These are phyloP conservation scores for Magnolia changhungtana DNA, from an alignment of 164 flowering plant genomes.

Conservation along the genomic window DNA sequence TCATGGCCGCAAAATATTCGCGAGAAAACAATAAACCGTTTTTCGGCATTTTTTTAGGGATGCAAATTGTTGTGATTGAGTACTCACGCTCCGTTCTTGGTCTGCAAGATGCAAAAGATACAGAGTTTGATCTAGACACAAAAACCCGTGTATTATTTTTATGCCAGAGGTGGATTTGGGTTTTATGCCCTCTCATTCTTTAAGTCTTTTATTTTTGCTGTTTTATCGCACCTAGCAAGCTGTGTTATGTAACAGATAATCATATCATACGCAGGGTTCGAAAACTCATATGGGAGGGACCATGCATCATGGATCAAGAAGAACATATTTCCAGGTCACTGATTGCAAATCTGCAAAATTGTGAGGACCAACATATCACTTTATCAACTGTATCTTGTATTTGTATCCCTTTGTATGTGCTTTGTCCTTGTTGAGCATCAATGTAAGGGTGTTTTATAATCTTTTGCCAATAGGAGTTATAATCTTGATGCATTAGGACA, in stretches of 20 bases:
- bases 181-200: neutral
- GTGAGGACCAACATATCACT: constrained; percentile 37
- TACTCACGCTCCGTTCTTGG: constrained; percentile 82
- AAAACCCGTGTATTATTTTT: constrained; percentile 80
- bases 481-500: no score
- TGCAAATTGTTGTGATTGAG: constrained; percentile 96
- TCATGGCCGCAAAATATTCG: constrained; percentile 89
- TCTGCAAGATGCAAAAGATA: constrained; percentile 74
- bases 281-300: constrained; percentile 98
- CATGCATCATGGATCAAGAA: constrained; percentile 95
- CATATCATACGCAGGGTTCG: constrained; percentile 53
- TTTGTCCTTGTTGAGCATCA: no score
- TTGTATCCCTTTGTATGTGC: no score
- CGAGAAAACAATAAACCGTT: constrained; percentile 77
- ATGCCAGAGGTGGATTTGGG: constrained; percentile 82
- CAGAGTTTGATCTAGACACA: constrained; percentile 84
- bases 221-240: neutral
- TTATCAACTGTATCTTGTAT: neutral
- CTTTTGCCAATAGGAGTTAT: no score
- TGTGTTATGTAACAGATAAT: neutral
- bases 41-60: constrained; percentile 92
- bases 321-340: constrained; percentile 60
- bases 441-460: no score
- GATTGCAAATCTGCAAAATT: constrained; percentile 73
- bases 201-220: neutral